A percentile compares a stretch with the other conserved stretches of the same genome.
phyloP scores from a whole-genome alignment of 306 rosid species.

The Oxytropis ochrocephala region DNA sequence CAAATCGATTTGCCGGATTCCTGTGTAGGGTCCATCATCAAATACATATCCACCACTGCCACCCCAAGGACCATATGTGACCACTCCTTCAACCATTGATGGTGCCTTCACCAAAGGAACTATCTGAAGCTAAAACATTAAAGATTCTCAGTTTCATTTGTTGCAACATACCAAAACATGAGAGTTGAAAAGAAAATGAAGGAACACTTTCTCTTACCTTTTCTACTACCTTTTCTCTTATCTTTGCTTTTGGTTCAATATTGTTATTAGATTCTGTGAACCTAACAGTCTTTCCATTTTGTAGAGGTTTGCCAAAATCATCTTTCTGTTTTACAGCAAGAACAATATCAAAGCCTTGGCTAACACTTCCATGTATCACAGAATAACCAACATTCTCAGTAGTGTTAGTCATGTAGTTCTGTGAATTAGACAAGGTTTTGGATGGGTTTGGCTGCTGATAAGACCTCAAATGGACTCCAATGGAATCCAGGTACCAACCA shows the following conservation, averaged over 20 bases:
- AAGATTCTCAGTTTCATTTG: background rate
- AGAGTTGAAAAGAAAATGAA: background rate
- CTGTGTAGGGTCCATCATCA: slow-evolving; percentile 69
- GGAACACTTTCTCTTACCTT: slow-evolving; percentile 33
- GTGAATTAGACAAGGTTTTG: slow-evolving; percentile 32
- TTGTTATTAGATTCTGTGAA: slow-evolving; percentile 30
- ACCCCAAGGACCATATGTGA: slow-evolving; percentile 86
- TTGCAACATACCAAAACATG: background rate
- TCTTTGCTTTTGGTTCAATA: slow-evolving; percentile 40
- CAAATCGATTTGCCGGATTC: slow-evolving; percentile 62
- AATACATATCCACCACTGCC: slow-evolving; percentile 59
- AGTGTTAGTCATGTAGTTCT: slow-evolving; percentile 25
- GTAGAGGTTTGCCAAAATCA: slow-evolving; percentile 31
- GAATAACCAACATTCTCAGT: slow-evolving; percentile 46
- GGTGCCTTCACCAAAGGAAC: slow-evolving; percentile 29
- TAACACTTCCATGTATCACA: slow-evolving; percentile 60
- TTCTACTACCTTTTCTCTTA: slow-evolving; percentile 37
- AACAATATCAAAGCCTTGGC: slow-evolving; percentile 67
- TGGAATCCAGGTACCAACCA: slow-evolving; percentile 75
- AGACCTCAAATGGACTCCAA: slow-evolving; percentile 65
- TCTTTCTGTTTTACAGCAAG: slow-evolving; percentile 76
- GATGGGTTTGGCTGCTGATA: slow-evolving; percentile 34
- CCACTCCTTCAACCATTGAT: slow-evolving; percentile 44
- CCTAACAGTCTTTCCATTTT: slow-evolving; percentile 24
- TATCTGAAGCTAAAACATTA: slow-evolving; percentile 13